Conservation (phyloP, 106 monocot species). For the Hemerocallis citrina region DNA sequence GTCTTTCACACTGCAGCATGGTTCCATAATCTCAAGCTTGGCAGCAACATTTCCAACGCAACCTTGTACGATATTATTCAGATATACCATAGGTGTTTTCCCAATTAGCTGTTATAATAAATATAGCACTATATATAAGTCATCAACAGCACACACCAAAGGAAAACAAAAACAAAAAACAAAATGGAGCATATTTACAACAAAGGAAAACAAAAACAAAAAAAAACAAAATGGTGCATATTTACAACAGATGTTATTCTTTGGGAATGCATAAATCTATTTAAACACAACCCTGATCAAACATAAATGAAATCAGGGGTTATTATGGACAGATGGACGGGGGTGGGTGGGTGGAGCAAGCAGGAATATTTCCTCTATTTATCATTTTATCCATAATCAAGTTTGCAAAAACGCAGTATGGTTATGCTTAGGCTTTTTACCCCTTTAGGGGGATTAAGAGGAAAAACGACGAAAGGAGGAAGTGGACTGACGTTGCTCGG, state of each 20-base stretch:
- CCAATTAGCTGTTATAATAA: slow-evolving; percentile 98
- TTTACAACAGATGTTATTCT: background rate
- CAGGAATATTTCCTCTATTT: no score
- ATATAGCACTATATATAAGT: background rate
- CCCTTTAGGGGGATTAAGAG: no score
- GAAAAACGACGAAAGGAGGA: no score
- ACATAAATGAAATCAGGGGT: no score
- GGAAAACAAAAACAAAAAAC: background rate
- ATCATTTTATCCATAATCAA: no score
- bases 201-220: background rate
- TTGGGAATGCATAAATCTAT: background rate
- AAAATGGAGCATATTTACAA: background rate
- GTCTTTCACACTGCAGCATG: slow-evolving; percentile 96
- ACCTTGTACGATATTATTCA: slow-evolving; percentile 83
- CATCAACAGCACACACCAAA: background rate
- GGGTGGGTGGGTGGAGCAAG: no score
- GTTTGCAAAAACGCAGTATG: no score
- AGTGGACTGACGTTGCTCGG: no score
- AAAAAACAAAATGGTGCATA: background rate
- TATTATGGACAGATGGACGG: no score
- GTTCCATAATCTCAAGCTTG: slow-evolving; percentile 99
- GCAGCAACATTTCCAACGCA: slow-evolving; percentile 85
- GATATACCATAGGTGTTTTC: slow-evolving; percentile 94
- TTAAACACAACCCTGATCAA: background rate
- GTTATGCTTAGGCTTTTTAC: no score